Evolutionary conservation across 768 basidiomycete species (phyloP), one percentile per base, ranked within the genome.

Genomic region (Trametes punicea): DNA sequence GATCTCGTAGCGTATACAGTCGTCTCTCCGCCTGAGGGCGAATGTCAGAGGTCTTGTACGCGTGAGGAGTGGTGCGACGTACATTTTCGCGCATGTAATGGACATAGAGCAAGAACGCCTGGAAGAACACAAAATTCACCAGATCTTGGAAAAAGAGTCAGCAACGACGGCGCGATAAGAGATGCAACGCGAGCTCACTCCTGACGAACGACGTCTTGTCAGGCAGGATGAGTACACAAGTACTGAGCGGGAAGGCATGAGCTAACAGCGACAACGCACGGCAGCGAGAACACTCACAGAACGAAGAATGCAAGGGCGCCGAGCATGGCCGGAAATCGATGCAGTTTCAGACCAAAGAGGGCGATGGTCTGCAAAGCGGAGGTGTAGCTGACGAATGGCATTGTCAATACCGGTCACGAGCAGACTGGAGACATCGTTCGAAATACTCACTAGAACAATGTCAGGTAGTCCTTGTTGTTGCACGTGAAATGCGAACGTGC

Each of bases 81-180:
- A 73, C 73, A 33, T 72, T 71, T 66, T 79, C 80, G 34, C 75
- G 74, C 56, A 76, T 73, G 54, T 71, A 75, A 44, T 73, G 72
- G 3, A 88, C 81, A 65, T 87, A 91, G 18, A 94, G 80, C 57
- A 96, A 72, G 70, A 95, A 93, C 3, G 73, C 76, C 58, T 93
- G 88, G 68, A 88, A 95, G n/a, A 90, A 65, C 49, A 86, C 69
- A 64, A 90, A 88, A 72, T 86, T 83, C 64, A 88, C 77, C 69
- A 84, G 74, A 65, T 79, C 83, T 85, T 59, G 9, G 45, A 42
- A 20, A 25, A 44, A 23, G 18, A n/a, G 51, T 42, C 13, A 30
- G 25, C 16, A 40, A 65, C 21, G 63, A 48, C 34, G n/a, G n/a
- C 41, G 26, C 9, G 27, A 4, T 39, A 44, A 23, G 29, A 38